Evolutionary conservation across 345 rosid genomes (phyloP).

Genomic region (Salix brachista): DNA sequence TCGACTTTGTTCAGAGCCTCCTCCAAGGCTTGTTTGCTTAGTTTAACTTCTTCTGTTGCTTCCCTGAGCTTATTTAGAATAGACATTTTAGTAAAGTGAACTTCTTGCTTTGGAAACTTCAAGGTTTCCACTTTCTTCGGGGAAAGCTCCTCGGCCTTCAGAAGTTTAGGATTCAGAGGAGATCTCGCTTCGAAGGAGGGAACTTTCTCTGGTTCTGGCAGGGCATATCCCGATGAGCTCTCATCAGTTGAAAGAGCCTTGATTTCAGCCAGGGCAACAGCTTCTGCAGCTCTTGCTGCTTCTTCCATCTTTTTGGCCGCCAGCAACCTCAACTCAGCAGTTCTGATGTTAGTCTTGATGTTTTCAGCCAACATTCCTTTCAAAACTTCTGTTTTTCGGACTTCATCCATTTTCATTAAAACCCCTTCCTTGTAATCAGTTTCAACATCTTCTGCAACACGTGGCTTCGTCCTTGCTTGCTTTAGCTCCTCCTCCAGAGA

Average conservation of each 20-base stretch:
- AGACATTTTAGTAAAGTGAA: conserved; percentile 34
- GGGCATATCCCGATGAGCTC: conserved; percentile 35
- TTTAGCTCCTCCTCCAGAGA: conserved; percentile 51
- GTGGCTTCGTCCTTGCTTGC: conserved; percentile 38
- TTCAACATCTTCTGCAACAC: conserved; percentile 8
- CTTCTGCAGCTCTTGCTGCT: conserved; percentile 95
- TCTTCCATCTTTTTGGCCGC: conserved; percentile 99
- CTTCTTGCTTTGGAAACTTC: conserved; percentile 29
- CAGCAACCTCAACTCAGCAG: conserved; percentile 78
- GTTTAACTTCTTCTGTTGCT: conserved; percentile 71
- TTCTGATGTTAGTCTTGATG: conserved; percentile 38
- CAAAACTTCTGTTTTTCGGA: conserved; percentile 24
- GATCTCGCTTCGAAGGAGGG: conserved; percentile 20
- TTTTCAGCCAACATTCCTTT: conserved; percentile 31
- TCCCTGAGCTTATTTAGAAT: conserved; percentile 69
- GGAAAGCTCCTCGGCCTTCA: conserved; percentile 18
- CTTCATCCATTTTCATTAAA: conserved; percentile 45
- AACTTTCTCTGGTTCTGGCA: conserved; percentile 55
- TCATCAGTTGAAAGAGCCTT: conserved; percentile 46
- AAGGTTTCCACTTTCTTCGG: conserved; percentile 26
- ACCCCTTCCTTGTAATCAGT: conserved; percentile 28
- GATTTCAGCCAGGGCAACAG: conserved; percentile 74
- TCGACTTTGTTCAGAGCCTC: conserved; percentile 69
- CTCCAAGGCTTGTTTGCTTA: conserved; percentile 66
- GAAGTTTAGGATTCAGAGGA: conserved; percentile 39